phyloP scores from a whole-genome alignment of 2,329 filamentous ascomycete genomes.

The Alternaria longipes region DNA sequence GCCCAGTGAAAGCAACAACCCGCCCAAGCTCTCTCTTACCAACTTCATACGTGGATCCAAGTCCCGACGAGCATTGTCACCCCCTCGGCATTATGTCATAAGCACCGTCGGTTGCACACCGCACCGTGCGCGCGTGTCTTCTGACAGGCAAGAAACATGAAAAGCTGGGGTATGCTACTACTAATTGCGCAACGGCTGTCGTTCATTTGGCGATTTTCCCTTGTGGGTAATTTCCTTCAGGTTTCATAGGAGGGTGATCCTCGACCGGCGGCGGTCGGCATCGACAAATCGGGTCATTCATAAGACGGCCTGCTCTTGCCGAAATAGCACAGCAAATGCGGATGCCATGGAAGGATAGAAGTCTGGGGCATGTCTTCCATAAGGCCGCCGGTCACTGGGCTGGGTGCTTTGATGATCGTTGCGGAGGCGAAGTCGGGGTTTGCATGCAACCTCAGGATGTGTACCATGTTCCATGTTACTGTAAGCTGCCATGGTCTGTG shows the following conservation, averaged over 20 bases:
- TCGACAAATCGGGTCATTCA: not conserved
- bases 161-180: conserved; percentile 17
- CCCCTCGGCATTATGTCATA: conserved; percentile 11
- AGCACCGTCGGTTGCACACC: not conserved
- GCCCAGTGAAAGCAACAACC: not conserved
- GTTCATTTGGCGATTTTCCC: conserved; percentile 9
- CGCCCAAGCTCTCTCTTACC: not conserved
- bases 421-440: not conserved
- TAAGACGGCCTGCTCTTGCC: conserved; percentile 1
- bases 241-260: conserved; percentile 5
- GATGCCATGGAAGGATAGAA: conserved; percentile 8
- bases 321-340: not conserved
- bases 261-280: not conserved
- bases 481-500: not conserved
- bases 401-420: conserved; percentile 5
- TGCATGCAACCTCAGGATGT: not conserved
- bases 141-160: conserved; percentile 5
- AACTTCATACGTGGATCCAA: not conserved
- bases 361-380: conserved; percentile 2
- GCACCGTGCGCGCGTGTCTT: not conserved
- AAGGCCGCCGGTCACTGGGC: not conserved
- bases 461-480: not conserved
- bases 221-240: conserved; percentile 6
- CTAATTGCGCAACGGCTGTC: conserved; percentile 12
- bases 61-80: not conserved